Evolutionary conservation across 2,329 filamentous ascomycete species (phyloP).

Genomic region (Trichophyton mentagrophytes): DNA sequence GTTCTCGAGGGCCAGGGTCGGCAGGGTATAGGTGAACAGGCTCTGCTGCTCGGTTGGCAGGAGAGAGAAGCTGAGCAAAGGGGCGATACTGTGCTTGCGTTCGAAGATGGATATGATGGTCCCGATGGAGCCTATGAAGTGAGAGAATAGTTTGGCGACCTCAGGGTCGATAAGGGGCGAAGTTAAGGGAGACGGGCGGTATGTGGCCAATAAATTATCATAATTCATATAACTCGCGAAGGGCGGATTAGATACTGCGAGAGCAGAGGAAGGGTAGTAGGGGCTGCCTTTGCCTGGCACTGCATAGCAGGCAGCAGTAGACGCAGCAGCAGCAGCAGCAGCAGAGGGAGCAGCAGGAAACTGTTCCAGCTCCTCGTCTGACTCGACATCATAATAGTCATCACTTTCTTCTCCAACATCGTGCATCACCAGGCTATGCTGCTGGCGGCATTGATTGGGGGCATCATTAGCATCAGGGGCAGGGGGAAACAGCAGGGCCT

Average conservation of each 20-base stretch:
- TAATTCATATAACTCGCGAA: conserved; percentile 36
- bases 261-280: conserved; percentile 20
- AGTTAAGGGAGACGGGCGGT: conserved; percentile 50
- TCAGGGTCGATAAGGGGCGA: conserved; percentile 68
- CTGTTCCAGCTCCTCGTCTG: conserved; percentile 44
- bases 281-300: conserved; percentile 32
- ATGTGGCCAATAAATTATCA: conserved; percentile 46
- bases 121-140: conserved; percentile 82
- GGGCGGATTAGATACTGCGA: conserved; percentile 21
- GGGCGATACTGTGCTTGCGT: conserved; percentile 61
- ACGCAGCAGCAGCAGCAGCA: neutral
- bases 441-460: neutral
- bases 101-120: conserved; percentile 81
- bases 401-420: conserved; percentile 41
- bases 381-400: conserved; percentile 49
- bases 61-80: conserved; percentile 49
- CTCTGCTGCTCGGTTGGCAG: conserved; percentile 49
- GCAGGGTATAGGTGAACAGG: conserved; percentile 62
- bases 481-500: neutral
- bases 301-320: conserved; percentile 24
- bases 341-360: neutral
- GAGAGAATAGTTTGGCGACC: conserved; percentile 72
- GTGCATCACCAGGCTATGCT: conserved; percentile 1
- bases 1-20: conserved; percentile 68
- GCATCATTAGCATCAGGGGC: neutral